These are phyloP conservation scores for Myrica gale DNA, from an alignment of 306 rosid species.

Conservation along the genomic window DNA sequence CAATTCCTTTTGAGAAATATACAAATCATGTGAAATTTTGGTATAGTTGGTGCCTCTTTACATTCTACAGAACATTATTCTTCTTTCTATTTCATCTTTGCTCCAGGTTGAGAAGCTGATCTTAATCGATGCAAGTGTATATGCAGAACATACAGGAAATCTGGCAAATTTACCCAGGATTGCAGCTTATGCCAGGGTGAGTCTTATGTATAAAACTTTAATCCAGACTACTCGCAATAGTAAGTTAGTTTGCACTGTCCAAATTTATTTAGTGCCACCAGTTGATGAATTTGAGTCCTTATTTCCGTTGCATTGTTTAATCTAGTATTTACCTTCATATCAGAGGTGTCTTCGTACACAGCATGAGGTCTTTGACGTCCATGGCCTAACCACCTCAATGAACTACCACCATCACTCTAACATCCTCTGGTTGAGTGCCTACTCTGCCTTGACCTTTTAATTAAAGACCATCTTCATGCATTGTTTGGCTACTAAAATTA, in stretches of 20 bases:
- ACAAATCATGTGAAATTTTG: not conserved
- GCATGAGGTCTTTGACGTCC: slow-evolving; percentile 6
- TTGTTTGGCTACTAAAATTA: not conserved
- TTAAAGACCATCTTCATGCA: not conserved
- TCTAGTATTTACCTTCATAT: not conserved
- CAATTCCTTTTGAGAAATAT: slow-evolving; percentile 4
- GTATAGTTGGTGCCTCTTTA: slow-evolving; percentile 24
- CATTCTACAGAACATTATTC: slow-evolving; percentile 23
- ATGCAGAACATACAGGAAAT: slow-evolving; percentile 74
- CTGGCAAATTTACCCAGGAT: slow-evolving; percentile 63
- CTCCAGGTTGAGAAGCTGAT: slow-evolving; percentile 86
- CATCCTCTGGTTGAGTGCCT: not conserved
- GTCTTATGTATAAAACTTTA: slow-evolving; percentile 26
- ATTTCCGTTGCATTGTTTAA: not conserved
- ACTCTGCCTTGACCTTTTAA: not conserved
- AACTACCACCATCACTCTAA: not conserved
- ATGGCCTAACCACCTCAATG: not conserved
- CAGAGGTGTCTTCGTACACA: not conserved
- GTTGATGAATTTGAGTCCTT: not conserved
- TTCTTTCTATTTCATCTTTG: slow-evolving; percentile 39
- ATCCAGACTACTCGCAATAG: not conserved
- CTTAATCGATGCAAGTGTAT: slow-evolving; percentile 92
- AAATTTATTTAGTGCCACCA: too few relatives aligned
- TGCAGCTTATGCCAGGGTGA: slow-evolving; percentile 80
- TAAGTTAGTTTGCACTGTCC: too few relatives aligned